Base-by-base conservation (phyloP, 805 yeast genomes). In the Blastobotrys mokoenaii region DNA sequence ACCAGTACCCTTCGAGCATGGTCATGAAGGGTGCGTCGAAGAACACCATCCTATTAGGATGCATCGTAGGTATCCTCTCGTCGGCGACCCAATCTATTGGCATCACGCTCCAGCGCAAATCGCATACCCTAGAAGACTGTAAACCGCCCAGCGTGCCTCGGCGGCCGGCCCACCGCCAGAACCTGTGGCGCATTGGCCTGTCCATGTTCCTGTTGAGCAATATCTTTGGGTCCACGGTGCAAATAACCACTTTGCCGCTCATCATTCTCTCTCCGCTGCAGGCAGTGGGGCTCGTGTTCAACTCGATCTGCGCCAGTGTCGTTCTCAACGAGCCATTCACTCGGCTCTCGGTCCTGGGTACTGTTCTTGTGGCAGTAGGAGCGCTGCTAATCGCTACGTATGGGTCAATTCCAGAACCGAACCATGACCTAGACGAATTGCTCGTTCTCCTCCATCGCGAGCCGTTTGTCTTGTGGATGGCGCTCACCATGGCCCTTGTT, bases 231-330 rank as follows among this genome's bases (percentile, higher is more conserved):
- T 82, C 93, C 1, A 69, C 83, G 15, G 82, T 87, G 22, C 96
- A 88, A 64, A 78, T 88, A 33, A 77, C 93, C 1, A 82, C 95
- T 2, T 67, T 87, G 36, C 96, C 96, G 1, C 67, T 88, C 48
- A 81, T 86, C 38, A 73, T 88, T 2, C 62, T 87, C 47, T 80
- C 88, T 18, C 95, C 96, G 0, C 65, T 87, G 45, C 96, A 87
- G 60, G 86, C 94, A 20, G 77, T 82, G 18, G 95, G 96, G 0
- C 70, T 88, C n/a, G 88, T 87, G 2, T 87, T 88, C 70, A 88
- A 88, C 62, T 77, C 93, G 0, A 62, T 84, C 1, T 76, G 86
- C 56, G 84, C 93, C 37, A 61, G 82, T 15, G 46, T 84, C 9
- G 63, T 87, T 11, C 73, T 87, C 11, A 69, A 79, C 29, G 96